Percentiles rank a stretch among this genome's conserved stretches.
Conservation (phyloP, 108 stramenopile genomes). For the Phaeodactylum tricornutum region DNA sequence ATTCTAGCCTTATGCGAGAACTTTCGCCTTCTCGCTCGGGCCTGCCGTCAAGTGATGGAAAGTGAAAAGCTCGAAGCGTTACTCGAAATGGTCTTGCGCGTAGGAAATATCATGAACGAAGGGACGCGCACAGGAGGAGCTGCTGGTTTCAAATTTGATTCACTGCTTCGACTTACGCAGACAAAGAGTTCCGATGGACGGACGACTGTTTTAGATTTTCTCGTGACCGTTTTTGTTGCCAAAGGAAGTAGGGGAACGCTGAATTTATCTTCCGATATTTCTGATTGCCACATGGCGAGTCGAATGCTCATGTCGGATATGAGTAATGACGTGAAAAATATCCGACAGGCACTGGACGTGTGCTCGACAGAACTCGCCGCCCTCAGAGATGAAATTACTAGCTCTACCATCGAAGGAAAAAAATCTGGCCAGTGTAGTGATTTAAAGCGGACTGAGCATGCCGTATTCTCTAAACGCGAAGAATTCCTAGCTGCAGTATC, state of each 20-base stretch:
- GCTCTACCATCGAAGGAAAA: background rate
- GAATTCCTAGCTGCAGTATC: background rate
- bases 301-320: slow-evolving; percentile 55
- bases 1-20: slow-evolving; percentile 34
- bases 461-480: background rate
- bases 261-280: slow-evolving; percentile 48
- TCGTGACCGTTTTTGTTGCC: slow-evolving; percentile 66
- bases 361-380: slow-evolving; percentile 58
- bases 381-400: slow-evolving; percentile 38
- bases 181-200: slow-evolving; percentile 92
- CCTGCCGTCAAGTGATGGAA: slow-evolving; percentile 67
- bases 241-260: slow-evolving; percentile 54
- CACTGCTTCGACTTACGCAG: slow-evolving; percentile 77
- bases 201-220: slow-evolving; percentile 90
- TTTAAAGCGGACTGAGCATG: background rate
- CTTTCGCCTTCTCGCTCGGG: slow-evolving; percentile 49
- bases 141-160: slow-evolving; percentile 90
- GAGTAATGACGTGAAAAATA: slow-evolving; percentile 37
- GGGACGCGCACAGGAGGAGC: slow-evolving; percentile 75
- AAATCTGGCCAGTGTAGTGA: background rate
- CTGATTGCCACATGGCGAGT: slow-evolving; percentile 59
- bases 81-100: slow-evolving; percentile 76
- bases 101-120: slow-evolving; percentile 90
- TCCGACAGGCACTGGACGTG: slow-evolving; percentile 31
- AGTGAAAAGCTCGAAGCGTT: slow-evolving; percentile 72